These are phyloP conservation scores for Lyophyllum atratum DNA, from an alignment of 768 basidiomycete genomes.

Conservation along the genomic window DNA sequence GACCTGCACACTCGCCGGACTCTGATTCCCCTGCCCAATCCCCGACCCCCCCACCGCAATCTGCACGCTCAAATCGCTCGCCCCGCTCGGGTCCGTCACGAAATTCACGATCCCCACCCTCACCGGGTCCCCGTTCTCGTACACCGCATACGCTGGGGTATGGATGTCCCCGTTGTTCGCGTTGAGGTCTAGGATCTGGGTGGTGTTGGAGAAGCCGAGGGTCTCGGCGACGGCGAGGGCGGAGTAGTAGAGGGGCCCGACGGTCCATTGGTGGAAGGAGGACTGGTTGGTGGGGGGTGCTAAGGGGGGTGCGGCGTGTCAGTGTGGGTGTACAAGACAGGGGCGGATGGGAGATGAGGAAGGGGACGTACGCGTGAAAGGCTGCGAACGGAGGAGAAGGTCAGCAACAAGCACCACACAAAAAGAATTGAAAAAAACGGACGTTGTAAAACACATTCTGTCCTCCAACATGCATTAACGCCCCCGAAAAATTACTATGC, in stretches of 20 bases:
- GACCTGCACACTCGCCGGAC: conserved; percentile 28
- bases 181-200: conserved; percentile 66
- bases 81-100: conserved; percentile 59
- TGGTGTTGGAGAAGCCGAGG: conserved; percentile 59
- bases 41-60: conserved; percentile 44
- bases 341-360: not conserved
- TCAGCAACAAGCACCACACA: conserved; percentile 15
- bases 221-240: conserved; percentile 70
- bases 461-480: conserved; percentile 59
- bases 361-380: not conserved
- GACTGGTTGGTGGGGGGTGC: conserved; percentile 51
- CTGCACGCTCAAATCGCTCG: conserved; percentile 50
- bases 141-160: conserved; percentile 73
- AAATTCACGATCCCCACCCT: conserved; percentile 76
- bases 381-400: conserved; percentile 23
- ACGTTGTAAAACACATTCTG: conserved; percentile 69
- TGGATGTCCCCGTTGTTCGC: conserved; percentile 42
- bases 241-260: conserved; percentile 78
- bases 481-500: conserved; percentile 51
- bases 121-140: conserved; percentile 64
- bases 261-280: conserved; percentile 67
- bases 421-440: conserved; percentile 41
- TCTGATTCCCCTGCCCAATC: conserved; percentile 3
- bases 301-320: not conserved
- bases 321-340: not conserved